These are phyloP conservation scores for Starmerella riodocensis DNA, from an alignment of 805 yeast genomes.

Conservation along the genomic window DNA sequence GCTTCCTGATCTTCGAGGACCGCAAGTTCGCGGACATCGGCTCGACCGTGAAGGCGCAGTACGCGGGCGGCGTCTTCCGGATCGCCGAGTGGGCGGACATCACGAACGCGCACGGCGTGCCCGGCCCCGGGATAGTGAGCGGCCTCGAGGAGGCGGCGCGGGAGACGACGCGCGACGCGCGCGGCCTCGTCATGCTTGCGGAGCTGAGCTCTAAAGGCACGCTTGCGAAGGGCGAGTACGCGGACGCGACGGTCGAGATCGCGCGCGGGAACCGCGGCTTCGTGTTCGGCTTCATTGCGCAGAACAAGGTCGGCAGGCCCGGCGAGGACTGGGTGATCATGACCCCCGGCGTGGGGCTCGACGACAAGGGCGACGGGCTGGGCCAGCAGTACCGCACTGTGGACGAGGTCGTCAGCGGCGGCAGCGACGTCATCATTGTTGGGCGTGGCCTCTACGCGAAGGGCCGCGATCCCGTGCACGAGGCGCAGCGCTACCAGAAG, in stretches of 20 bases:
- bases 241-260: conserved; percentile 74
- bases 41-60: conserved; percentile 89
- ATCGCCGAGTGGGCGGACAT: conserved; percentile 94
- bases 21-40: conserved; percentile 98
- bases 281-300: conserved; percentile 95
- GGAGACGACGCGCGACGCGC: conserved; percentile 46
- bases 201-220: conserved; percentile 91
- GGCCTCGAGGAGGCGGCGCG: conserved; percentile 73
- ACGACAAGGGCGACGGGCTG: conserved; percentile 86
- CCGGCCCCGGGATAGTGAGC: conserved; percentile 83
- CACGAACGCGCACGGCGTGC: conserved; percentile 94
- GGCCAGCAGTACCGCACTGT: conserved; percentile 97
- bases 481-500: conserved; percentile 74
- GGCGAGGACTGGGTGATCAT: conserved; percentile 81
- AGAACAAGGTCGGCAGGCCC: conserved; percentile 63
- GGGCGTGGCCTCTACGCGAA: conserved; percentile 94
- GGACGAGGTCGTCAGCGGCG: conserved; percentile 63
- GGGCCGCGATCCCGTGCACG: conserved; percentile 79
- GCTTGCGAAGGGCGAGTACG: conserved; percentile 83
- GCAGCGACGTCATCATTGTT: conserved; percentile 94
- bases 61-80: conserved; percentile 75
- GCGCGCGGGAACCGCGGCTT: conserved; percentile 78
- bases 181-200: conserved; percentile 90
- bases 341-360: conserved; percentile 98
- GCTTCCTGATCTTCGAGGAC: conserved; percentile 89